phyloP scores from a whole-genome alignment of 306 rosid species.

The Cotoneaster glaucophyllus region DNA sequence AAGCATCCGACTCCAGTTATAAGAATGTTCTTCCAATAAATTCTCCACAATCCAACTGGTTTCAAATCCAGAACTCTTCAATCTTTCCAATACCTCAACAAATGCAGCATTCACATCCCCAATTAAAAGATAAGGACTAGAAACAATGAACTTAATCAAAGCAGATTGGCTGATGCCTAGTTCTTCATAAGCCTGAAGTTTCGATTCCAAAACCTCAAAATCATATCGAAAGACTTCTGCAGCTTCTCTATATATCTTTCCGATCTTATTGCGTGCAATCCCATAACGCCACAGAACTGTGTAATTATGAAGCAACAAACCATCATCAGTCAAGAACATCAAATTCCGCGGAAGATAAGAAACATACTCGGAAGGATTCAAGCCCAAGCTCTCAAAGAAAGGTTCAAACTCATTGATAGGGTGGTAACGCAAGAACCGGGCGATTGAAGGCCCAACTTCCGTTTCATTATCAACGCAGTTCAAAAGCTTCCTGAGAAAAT shows the following conservation, averaged over 20 bases:
- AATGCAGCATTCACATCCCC: constrained; percentile 42
- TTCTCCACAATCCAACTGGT: constrained; percentile 38
- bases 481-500: constrained; percentile 48
- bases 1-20: constrained; percentile 54
- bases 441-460: constrained; percentile 24
- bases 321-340: constrained; percentile 58
- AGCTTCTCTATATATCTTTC: constrained; percentile 48
- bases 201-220: constrained; percentile 43
- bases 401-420: constrained; percentile 87
- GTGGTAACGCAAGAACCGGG: constrained; percentile 53
- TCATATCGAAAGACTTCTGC: constrained; percentile 36
- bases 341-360: constrained; percentile 46
- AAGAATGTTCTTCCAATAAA: constrained; percentile 32
- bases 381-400: constrained; percentile 76
- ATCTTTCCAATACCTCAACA: constrained; percentile 40
- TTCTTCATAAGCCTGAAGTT: constrained; percentile 49
- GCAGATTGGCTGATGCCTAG: constrained; percentile 30
- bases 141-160: constrained; percentile 30
- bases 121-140: constrained; percentile 56
- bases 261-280: constrained; percentile 42
- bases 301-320: constrained; percentile 54
- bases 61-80: constrained; percentile 41
- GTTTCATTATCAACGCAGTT: constrained; percentile 13
- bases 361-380: constrained; percentile 57
- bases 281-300: constrained; percentile 51